Conservation (phyloP, 23 red algal genomes). For the Pyropia yezoensis region DNA sequence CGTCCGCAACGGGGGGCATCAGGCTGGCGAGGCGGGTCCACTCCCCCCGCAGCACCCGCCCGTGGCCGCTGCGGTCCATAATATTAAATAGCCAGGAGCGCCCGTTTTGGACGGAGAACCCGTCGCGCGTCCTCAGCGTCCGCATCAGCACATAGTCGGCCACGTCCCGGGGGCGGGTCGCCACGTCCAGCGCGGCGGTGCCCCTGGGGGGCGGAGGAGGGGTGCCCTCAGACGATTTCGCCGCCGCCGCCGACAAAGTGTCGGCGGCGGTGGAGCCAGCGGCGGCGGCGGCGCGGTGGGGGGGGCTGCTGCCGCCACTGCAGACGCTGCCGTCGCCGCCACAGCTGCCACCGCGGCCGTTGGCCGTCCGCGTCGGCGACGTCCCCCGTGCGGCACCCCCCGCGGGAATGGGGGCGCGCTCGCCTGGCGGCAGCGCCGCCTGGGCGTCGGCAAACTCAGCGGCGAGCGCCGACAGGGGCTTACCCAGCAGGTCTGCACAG, state of each 20-base stretch:
- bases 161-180: slow-evolving; percentile 44
- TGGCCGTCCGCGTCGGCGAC: too few species aligned
- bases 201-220: slow-evolving; percentile 1
- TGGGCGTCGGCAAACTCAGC: slow-evolving; percentile 8
- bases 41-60: slow-evolving; percentile 50
- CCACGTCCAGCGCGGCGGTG: slow-evolving; percentile 6
- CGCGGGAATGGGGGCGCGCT: not conserved
- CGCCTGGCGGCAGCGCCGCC: not conserved
- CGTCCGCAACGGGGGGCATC: slow-evolving; percentile 58
- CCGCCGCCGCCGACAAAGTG: too few species aligned
- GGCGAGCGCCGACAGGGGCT: slow-evolving; percentile 25
- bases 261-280: too few species aligned
- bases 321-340: too few species aligned
- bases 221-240: not conserved
- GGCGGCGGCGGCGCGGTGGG: too few species aligned
- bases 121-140: slow-evolving; percentile 47
- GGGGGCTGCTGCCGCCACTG: too few species aligned
- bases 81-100: slow-evolving; percentile 75
- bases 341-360: too few species aligned
- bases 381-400: too few species aligned
- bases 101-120: slow-evolving; percentile 62
- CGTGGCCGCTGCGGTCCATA: slow-evolving; percentile 70
- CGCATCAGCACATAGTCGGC: slow-evolving; percentile 73
- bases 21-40: slow-evolving; percentile 54
- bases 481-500: slow-evolving; percentile 44